Percentiles rank a stretch among this genome's conserved stretches.
Evolutionary conservation across 352 stramenopile species (phyloP).

Genomic region (Globisporangium canariense): DNA sequence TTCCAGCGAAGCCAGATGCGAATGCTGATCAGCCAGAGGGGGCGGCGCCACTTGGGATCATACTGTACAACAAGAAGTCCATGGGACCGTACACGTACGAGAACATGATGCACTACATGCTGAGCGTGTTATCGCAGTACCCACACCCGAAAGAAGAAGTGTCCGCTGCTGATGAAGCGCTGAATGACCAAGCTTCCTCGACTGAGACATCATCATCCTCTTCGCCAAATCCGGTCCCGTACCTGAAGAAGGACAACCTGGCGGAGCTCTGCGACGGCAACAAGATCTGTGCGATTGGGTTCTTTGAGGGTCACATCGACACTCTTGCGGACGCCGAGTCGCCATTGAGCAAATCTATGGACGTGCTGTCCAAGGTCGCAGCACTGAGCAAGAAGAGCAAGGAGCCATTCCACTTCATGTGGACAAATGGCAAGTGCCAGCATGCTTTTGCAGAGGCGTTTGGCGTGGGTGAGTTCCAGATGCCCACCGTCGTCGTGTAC

Average conservation of each 20-base stretch:
- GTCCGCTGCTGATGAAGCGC: conserved; percentile 14
- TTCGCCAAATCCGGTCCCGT: conserved; percentile 33
- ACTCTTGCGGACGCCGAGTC: conserved; percentile 41
- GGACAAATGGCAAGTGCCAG: conserved; percentile 75
- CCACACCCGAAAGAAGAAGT: conserved; percentile 40
- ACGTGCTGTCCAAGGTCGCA: conserved; percentile 41
- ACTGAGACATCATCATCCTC: conserved; percentile 10
- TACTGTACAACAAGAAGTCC: conserved; percentile 66
- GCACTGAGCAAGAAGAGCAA: conserved; percentile 41
- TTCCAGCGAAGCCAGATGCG: conserved; percentile 31
- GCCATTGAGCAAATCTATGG: conserved; percentile 35
- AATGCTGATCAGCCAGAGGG: conserved; percentile 21
- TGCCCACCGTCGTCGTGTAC: conserved; percentile 73
- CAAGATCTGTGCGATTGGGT: conserved; percentile 76
- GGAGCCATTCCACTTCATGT: conserved; percentile 74
- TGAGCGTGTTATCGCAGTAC: conserved; percentile 60
- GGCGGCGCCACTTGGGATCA: conserved; percentile 48
- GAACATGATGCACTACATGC: conserved; percentile 67
- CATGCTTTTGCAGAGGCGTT: conserved; percentile 65
- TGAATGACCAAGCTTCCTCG: conserved; percentile 17
- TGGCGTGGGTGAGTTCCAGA: conserved; percentile 65
- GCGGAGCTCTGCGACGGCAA: conserved; percentile 45
- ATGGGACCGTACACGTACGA: conserved; percentile 61
- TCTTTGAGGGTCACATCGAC: conserved; percentile 62
- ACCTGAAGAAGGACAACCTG: conserved; percentile 52